Conservation (phyloP, 2,329 filamentous ascomycete species). For the Fonsecaea pugnacius region DNA sequence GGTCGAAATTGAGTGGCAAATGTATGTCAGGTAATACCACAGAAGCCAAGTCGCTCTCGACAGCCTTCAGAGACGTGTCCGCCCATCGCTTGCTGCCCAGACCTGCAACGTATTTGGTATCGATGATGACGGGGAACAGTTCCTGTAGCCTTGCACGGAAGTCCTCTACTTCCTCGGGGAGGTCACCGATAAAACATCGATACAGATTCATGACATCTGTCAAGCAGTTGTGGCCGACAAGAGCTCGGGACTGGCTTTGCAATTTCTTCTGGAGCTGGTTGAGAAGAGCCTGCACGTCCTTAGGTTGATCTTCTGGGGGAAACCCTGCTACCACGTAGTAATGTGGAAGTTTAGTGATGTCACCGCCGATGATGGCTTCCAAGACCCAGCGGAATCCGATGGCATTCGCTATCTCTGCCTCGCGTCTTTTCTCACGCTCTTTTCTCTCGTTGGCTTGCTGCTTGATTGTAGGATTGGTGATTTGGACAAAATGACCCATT, state of each 20-base stretch:
- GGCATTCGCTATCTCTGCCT: conserved; percentile 44
- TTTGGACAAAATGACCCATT: conserved; percentile 47
- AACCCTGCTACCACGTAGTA: conserved; percentile 42
- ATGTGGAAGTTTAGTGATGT: conserved; percentile 45
- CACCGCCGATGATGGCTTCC: conserved; percentile 51
- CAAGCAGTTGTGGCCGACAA: conserved; percentile 68
- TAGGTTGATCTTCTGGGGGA: conserved; percentile 33
- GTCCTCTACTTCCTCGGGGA: conserved; percentile 61
- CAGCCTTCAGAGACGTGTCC: conserved; percentile 54
- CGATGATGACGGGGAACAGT: conserved; percentile 62
- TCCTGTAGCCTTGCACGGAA: conserved; percentile 58
- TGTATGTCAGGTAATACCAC: conserved; percentile 45
- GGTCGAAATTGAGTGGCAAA: conserved; percentile 42
- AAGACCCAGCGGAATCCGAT: conserved; percentile 54
- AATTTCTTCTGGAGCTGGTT: conserved; percentile 47
- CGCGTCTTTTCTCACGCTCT: conserved; percentile 36
- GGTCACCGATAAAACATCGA: conserved; percentile 60
- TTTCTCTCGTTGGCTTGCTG: conserved; percentile 41
- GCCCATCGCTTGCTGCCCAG: conserved; percentile 36
- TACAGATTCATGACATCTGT: conserved; percentile 67
- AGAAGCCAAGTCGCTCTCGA: conserved; percentile 50
- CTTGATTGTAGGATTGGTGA: conserved; percentile 45
- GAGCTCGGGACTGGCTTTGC: conserved; percentile 52
- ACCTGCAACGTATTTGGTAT: conserved; percentile 68
- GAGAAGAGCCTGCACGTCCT: conserved; percentile 38